Evolutionary conservation across 2,329 filamentous ascomycete genomes (phyloP), one percentile per base, ranked within the genome.

Genomic region (Aspergillus sergii): DNA sequence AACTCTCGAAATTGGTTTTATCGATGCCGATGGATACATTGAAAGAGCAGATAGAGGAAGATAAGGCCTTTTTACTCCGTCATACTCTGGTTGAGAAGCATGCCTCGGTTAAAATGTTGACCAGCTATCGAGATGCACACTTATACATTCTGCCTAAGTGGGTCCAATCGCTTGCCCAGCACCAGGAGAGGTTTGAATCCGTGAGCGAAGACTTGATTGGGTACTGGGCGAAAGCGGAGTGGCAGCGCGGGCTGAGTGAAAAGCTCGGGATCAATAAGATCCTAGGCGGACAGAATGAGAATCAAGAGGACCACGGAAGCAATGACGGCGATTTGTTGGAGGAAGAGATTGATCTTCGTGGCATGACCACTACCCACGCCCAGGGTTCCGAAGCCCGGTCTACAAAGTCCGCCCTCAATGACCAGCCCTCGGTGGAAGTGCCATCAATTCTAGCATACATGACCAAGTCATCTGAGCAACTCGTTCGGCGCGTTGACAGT

Each of bases 71-170:
- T 36, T 88, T 91, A 0, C 80, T 96, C 50, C 88, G 95, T 4
- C 91, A 94, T 72, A 88, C 89, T 4, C 83, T 97, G 30, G 81
- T 97, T 14, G 86, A 88, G 62, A 88, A 87, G 68, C 89, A 96
- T 72, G 88, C 92, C 14, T 87, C 88, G 39, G 83, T 96, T 45
- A 90, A 90, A 70, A 90, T 97, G 84, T 84, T 94, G 64, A 94
- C 89, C n/a, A 93, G 90, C 4, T 90, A 96, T 76, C 88, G 95
- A 50, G 94, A 98, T 76, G 92, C 94, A 0, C 94, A 98, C 75
- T 90, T 98, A 62, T 99, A 98, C 78, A 88, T 99, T 66, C 91
- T 99, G 69, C 95, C 95, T 0, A 88, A 88, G 68, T 99, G 95
- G 95, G 86, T 96, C 11, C 86, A 96, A 72, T 90, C 96, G 60